These are phyloP conservation scores for Colletotrichum trifolii DNA, from an alignment of 2,329 filamentous ascomycete species.

Conservation along the genomic window DNA sequence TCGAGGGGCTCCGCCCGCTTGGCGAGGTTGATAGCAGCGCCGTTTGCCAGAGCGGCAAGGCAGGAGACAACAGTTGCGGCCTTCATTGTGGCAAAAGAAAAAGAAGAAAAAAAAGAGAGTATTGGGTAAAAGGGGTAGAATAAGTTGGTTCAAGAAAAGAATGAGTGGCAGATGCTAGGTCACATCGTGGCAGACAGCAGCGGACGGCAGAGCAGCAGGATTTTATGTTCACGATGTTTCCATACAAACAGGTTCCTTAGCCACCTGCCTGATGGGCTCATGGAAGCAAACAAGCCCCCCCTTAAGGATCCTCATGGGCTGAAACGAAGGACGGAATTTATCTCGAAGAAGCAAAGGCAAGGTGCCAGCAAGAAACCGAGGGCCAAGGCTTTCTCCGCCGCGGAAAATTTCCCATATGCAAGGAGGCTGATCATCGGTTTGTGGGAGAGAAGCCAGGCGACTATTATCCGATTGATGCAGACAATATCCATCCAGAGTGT, in stretches of 20 bases:
- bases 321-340: neutral
- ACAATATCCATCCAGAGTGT: no score
- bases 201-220: no score
- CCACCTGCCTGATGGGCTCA: no score
- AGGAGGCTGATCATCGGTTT: neutral
- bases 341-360: constrained; percentile 4
- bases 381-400: constrained; percentile 9
- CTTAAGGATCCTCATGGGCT: no score
- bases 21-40: constrained; percentile 44
- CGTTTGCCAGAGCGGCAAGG: constrained; percentile 49
- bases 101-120: neutral
- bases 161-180: neutral
- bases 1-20: constrained; percentile 50
- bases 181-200: no score
- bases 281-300: no score
- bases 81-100: constrained; percentile 46
- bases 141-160: neutral
- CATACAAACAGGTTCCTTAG: no score
- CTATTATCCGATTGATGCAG: constrained; percentile 9
- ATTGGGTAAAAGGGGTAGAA: neutral
- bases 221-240: no score
- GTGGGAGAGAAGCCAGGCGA: constrained; percentile 13
- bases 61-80: constrained; percentile 48
- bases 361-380: neutral
- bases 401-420: constrained; percentile 8